Conservation (phyloP, 495 filamentous ascomycete genomes). For the Penicillium samsonianum region DNA sequence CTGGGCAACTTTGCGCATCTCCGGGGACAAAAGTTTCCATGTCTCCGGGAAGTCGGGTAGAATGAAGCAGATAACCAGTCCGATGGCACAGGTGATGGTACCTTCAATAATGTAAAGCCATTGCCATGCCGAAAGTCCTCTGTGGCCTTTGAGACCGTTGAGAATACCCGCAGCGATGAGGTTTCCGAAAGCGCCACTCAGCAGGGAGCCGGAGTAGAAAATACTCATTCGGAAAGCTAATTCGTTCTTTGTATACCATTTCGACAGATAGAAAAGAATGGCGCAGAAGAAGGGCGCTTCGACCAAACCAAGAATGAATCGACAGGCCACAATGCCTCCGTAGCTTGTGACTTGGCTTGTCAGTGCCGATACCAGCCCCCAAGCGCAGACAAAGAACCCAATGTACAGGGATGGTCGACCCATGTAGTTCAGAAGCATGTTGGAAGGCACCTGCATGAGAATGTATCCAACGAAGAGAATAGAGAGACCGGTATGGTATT, state of each 20-base stretch:
- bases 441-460: slow-evolving; percentile 60
- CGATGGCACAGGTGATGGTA: slow-evolving; percentile 43
- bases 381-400: slow-evolving; percentile 52
- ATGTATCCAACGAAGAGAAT: slow-evolving; percentile 59
- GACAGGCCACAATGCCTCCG: slow-evolving; percentile 54
- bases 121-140: slow-evolving; percentile 50
- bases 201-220: slow-evolving; percentile 66
- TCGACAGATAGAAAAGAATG: slow-evolving; percentile 57
- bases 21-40: slow-evolving; percentile 46
- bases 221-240: slow-evolving; percentile 59
- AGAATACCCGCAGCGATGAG: slow-evolving; percentile 60
- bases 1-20: slow-evolving; percentile 53
- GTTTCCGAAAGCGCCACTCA: slow-evolving; percentile 65
- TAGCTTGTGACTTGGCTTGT: slow-evolving; percentile 56
- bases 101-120: slow-evolving; percentile 57
- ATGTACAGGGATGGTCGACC: slow-evolving; percentile 51
- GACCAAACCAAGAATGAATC: slow-evolving; percentile 55
- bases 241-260: slow-evolving; percentile 62
- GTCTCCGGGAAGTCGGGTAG: slow-evolving; percentile 54
- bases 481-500: slow-evolving; percentile 52
- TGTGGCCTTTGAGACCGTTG: slow-evolving; percentile 39
- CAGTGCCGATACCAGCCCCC: slow-evolving; percentile 53
- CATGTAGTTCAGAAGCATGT: slow-evolving; percentile 60
- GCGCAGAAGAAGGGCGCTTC: slow-evolving; percentile 55
- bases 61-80: slow-evolving; percentile 39